Conservation (phyloP, 169 alveolate species). For the Eimeria brunetti region DNA sequence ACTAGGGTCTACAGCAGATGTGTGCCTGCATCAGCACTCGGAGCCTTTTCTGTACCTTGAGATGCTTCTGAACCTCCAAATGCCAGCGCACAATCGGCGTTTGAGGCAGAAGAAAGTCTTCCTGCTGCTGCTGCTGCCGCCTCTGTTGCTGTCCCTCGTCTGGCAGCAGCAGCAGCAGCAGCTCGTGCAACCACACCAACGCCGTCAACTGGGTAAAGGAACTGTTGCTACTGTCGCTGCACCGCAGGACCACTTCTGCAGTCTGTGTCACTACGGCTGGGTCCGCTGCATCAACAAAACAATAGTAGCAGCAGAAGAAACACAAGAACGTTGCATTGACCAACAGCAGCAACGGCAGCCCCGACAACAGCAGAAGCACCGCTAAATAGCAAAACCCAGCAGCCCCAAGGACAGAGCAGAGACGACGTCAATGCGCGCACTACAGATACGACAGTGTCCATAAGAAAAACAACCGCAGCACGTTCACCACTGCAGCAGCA, state of each 20-base stretch:
- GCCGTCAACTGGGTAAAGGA: conserved; percentile 81
- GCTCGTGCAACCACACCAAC: conserved; percentile 79
- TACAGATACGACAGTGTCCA: not conserved
- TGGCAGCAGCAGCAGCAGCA: conserved; percentile 67
- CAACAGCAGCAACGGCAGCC: conserved; percentile 32
- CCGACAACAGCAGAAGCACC: conserved; percentile 13
- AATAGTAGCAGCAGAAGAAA: not conserved
- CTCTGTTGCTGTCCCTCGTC: conserved; percentile 56
- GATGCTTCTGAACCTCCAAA: conserved; percentile 50
- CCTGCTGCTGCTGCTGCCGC: conserved; percentile 19
- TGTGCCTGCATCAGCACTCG: not conserved
- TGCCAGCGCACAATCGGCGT: conserved; percentile 4
- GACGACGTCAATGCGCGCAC: not conserved
- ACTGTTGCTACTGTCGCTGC: conserved; percentile 65
- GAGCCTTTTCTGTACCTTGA: conserved; percentile 1
- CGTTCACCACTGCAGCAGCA: conserved; percentile 12
- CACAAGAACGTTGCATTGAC: not conserved
- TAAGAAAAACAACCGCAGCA: not conserved
- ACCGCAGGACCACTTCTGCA: conserved; percentile 65
- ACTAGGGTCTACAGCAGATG: not conserved
- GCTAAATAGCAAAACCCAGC: not conserved
- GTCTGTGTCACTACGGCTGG: conserved; percentile 46
- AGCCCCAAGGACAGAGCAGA: conserved; percentile 16
- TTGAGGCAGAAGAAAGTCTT: conserved; percentile 11
- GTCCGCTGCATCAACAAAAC: conserved; percentile 66